Base-by-base conservation (phyloP, 805 yeast genomes). In the Ogataea glucozyma region DNA sequence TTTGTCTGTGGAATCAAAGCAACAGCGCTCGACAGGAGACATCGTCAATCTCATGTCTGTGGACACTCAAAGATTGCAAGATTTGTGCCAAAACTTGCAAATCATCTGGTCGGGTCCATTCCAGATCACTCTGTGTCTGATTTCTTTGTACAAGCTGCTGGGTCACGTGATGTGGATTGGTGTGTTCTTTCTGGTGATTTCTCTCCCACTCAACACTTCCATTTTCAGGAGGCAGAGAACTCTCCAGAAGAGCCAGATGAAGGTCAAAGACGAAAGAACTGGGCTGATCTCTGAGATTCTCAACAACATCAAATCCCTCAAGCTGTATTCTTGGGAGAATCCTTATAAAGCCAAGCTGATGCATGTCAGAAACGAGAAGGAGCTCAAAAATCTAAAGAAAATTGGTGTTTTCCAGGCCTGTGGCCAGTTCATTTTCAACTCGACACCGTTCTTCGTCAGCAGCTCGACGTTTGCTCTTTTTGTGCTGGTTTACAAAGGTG, bases 91-190 rank as follows among this genome's bases (percentile, higher is more conserved):
- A 60, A 79, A 83, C 63, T 77, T 89, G 49, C 84, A 87, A 55
- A 73, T 88, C 41, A 71, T 87, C 38, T 88, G 96, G 95, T 88
- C 96, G 1, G 96, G 96, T 37, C 97, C 97, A 1, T 85, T 89
- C 66, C 96, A 90, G 66, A 80, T 90, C 52, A 57, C 74, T 18
- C 65, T 90, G 44, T 88, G 97, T 71, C 71, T 90, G 48, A 63
- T 74, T 32, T 83, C 93, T 1, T 71, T 90, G 41, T 78, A 88
- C 62, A 75, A 77, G 4, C 66, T 90, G 33, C 65, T 90, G 44
- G 97, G 97, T 26, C 78, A 81, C 46, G 78, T 93, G n/a, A 89
- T 90, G 95, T 88, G 97, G 96, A 84, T 95, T 31, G 98, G 98
- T 62, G 95, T 91, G 11, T 65, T 76, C 23, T 80, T 91, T 44